Percentiles rank a stretch among this genome's conserved stretches.
phyloP scores from a whole-genome alignment of 495 filamentous ascomycete genomes.

The Amphirosellinia nigrospora region DNA sequence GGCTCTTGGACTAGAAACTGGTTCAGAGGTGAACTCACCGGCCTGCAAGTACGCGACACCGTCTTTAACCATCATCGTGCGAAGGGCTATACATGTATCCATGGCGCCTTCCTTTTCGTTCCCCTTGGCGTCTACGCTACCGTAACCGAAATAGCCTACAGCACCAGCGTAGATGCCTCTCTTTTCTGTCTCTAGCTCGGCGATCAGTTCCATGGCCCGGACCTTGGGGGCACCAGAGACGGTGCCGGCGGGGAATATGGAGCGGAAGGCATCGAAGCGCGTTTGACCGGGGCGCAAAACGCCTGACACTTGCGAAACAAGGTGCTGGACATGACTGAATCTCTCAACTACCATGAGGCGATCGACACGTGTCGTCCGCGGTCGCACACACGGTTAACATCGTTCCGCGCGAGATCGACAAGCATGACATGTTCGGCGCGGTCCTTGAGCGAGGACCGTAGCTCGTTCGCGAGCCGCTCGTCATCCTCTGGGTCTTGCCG shows the following conservation, averaged over 20 bases:
- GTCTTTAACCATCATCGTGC: slow-evolving; percentile 95
- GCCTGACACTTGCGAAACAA: slow-evolving; percentile 93
- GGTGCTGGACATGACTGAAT: slow-evolving; percentile 96
- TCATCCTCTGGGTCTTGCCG: slow-evolving; percentile 83
- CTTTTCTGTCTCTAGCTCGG: slow-evolving; percentile 91
- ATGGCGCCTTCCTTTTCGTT: slow-evolving; percentile 75
- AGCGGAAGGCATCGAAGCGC: slow-evolving; percentile 93
- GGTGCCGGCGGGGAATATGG: slow-evolving; percentile 95
- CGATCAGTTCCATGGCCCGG: slow-evolving; percentile 94
- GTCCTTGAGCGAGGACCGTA: slow-evolving; percentile 85
- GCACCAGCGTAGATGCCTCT: slow-evolving; percentile 96
- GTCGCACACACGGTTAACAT: slow-evolving; percentile 95
- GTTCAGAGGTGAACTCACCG: slow-evolving; percentile 46
- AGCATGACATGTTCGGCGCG: slow-evolving; percentile 98
- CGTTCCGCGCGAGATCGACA: slow-evolving; percentile 96
- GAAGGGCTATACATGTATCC: slow-evolving; percentile 98
- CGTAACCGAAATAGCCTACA: slow-evolving; percentile 89
- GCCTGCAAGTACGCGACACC: slow-evolving; percentile 92
- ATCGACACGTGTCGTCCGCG: slow-evolving; percentile 84
- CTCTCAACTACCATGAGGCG: slow-evolving; percentile 93
- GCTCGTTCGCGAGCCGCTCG: slow-evolving; percentile 74
- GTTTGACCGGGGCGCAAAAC: slow-evolving; percentile 81
- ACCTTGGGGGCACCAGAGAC: slow-evolving; percentile 96
- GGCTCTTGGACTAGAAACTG: not conserved
- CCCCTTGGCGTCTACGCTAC: slow-evolving; percentile 53